phyloP scores from a whole-genome alignment of 2,329 filamentous ascomycete genomes.

The Alternaria sp. region DNA sequence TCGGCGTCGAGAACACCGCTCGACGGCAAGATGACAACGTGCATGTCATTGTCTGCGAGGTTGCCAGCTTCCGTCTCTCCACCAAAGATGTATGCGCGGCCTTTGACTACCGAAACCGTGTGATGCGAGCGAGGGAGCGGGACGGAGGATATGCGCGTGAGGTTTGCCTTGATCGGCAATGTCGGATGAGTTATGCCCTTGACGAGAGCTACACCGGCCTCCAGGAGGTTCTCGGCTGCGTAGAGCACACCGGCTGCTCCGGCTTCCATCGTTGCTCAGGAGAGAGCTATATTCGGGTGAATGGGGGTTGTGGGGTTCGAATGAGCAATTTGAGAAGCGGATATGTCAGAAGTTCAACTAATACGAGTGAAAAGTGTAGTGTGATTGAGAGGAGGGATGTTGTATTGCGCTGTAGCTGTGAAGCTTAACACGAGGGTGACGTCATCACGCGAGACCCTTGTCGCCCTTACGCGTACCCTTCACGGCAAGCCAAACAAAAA shows the following conservation, averaged over 20 bases:
- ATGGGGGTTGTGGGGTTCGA: not conserved
- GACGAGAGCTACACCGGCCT: slow-evolving; percentile 54
- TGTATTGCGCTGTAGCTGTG: slow-evolving; percentile 9
- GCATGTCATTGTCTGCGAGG: slow-evolving; percentile 59
- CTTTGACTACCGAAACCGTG: slow-evolving; percentile 60
- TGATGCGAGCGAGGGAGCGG: slow-evolving; percentile 58
- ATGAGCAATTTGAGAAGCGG: not conserved
- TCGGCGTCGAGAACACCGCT: slow-evolving; percentile 52
- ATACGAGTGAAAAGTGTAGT: not conserved
- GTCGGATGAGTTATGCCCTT: slow-evolving; percentile 57
- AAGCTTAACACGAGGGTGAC: slow-evolving; percentile 6
- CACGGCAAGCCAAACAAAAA: not conserved
- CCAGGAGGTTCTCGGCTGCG: slow-evolving; percentile 44
- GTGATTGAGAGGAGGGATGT: slow-evolving; percentile 8
- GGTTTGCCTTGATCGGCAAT: slow-evolving; percentile 58
- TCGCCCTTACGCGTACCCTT: not conserved
- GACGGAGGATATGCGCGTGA: slow-evolving; percentile 55
- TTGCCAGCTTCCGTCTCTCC: slow-evolving; percentile 50
- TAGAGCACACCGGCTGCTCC: slow-evolving; percentile 47
- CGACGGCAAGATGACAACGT: slow-evolving; percentile 59
- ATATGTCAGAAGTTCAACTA: not conserved
- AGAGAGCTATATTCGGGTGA: not conserved
- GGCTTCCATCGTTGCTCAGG: slow-evolving; percentile 53
- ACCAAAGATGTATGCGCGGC: slow-evolving; percentile 63
- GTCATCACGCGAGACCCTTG: slow-evolving; percentile 12